Conservation (phyloP, 1,284 basidiomycete species). For the Neonothopanus nambi region DNA sequence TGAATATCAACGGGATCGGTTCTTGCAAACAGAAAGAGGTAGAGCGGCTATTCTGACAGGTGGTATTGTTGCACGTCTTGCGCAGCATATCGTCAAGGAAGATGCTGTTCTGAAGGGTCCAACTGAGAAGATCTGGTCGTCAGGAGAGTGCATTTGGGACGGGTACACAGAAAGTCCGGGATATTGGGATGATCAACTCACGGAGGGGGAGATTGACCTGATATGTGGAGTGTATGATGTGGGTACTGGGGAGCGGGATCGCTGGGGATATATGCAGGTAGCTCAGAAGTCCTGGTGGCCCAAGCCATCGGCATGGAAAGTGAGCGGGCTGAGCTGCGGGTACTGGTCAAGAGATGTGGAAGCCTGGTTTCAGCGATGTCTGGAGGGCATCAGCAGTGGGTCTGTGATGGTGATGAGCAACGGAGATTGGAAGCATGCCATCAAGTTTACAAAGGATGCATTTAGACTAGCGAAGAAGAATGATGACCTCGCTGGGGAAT, state of each 20-base stretch:
- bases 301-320: neutral
- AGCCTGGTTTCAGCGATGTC: too few relatives aligned
- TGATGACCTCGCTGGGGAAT: too few relatives aligned
- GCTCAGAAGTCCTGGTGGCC: too few relatives aligned
- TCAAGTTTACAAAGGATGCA: neutral
- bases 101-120: slow-evolving; percentile 13
- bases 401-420: neutral
- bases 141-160: slow-evolving; percentile 8
- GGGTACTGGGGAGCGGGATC: too few relatives aligned
- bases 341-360: neutral
- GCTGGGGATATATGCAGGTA: too few relatives aligned
- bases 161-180: neutral
- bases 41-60: slow-evolving; percentile 13
- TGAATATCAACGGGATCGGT: slow-evolving; percentile 2
- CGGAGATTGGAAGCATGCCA: neutral
- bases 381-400: too few relatives aligned
- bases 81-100: neutral
- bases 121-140: neutral
- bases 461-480: neutral
- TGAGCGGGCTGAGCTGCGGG: neutral
- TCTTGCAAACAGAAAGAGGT: slow-evolving; percentile 8
- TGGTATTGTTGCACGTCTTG: slow-evolving; percentile 13
- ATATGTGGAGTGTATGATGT: slow-evolving; percentile 15
- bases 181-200: slow-evolving; percentile 13
- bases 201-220: slow-evolving; percentile 13